Evolutionary conservation across 2,329 filamentous ascomycete species (phyloP).

Genomic region (Thyridium curvatum): DNA sequence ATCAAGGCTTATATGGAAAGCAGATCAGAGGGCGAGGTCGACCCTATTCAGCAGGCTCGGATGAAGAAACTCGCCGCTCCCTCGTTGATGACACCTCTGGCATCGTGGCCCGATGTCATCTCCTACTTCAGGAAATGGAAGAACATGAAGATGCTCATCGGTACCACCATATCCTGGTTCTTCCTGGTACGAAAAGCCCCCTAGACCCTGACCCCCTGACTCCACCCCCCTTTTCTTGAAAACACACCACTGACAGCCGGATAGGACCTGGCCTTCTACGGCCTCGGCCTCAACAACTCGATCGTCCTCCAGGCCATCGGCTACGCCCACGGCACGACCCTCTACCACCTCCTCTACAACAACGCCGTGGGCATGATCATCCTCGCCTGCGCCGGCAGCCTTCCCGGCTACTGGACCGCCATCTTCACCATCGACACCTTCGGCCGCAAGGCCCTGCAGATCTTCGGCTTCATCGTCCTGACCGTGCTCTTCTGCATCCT

Average conservation of each 20-base stretch:
- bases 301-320: conserved; percentile 68
- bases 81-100: conserved; percentile 57
- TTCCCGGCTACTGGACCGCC: conserved; percentile 76
- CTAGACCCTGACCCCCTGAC: too few species aligned
- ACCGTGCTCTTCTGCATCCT: conserved; percentile 57
- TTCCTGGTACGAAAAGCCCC: conserved; percentile 57
- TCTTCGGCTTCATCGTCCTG: conserved; percentile 54
- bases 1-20: conserved; percentile 54
- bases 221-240: background rate
- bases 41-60: conserved; percentile 40
- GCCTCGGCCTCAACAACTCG: conserved; percentile 68
- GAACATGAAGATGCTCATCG: conserved; percentile 65
- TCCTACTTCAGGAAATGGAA: conserved; percentile 63
- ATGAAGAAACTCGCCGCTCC: conserved; percentile 46
- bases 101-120: conserved; percentile 63
- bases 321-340: conserved; percentile 54
- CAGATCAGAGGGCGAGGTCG: conserved; percentile 39
- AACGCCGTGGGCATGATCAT: conserved; percentile 73
- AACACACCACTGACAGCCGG: background rate
- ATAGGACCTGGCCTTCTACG: conserved; percentile 62
- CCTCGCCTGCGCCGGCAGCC: conserved; percentile 67
- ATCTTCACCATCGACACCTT: conserved; percentile 67
- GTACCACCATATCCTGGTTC: conserved; percentile 78
- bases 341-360: conserved; percentile 66
- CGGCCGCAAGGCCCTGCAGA: conserved; percentile 71